These are phyloP conservation scores for Coniella lustricola DNA, from an alignment of 2,329 filamentous ascomycete species.

Conservation along the genomic window DNA sequence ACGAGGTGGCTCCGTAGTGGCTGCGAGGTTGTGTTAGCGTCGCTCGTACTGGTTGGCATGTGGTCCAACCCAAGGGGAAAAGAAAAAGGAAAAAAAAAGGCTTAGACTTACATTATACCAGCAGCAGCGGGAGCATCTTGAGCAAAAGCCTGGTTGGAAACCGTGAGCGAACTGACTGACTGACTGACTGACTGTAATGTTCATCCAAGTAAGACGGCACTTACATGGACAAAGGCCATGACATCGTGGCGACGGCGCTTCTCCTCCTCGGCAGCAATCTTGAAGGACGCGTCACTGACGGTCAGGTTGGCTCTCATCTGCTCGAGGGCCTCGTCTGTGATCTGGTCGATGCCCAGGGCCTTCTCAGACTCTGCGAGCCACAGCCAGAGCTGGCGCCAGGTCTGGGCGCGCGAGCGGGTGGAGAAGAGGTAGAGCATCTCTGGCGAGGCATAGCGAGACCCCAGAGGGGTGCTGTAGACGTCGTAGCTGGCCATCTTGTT, in stretches of 20 bases:
- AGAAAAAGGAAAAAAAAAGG: no score
- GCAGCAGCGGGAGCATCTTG: conserved; percentile 67
- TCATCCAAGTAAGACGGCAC: not conserved
- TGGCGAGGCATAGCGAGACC: conserved; percentile 63
- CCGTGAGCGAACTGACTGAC: not conserved
- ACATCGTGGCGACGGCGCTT: conserved; percentile 52
- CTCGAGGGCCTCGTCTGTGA: conserved; percentile 66
- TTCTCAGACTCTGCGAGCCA: conserved; percentile 76
- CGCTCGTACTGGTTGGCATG: no score
- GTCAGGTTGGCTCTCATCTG: conserved; percentile 68
- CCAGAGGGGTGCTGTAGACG: conserved; percentile 61
- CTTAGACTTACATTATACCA: conserved; percentile 59
- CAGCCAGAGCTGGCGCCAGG: conserved; percentile 82
- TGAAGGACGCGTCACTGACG: conserved; percentile 74
- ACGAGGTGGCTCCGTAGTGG: conserved; percentile 27
- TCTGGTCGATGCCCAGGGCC: conserved; percentile 66
- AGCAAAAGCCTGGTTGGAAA: conserved; percentile 71
- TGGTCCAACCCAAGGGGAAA: no score
- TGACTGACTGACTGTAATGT: not conserved
- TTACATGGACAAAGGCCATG: conserved; percentile 21
- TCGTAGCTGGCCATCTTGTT: conserved; percentile 27
- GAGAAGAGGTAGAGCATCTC: conserved; percentile 80
- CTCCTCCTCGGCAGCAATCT: conserved; percentile 68
- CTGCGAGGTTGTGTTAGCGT: conserved; percentile 4
- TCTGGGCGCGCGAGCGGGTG: conserved; percentile 64